A percentile compares a stretch with the other conserved stretches of the same genome.
Evolutionary conservation across 768 basidiomycete species (phyloP).

Genomic region (Pleurotus platypus): DNA sequence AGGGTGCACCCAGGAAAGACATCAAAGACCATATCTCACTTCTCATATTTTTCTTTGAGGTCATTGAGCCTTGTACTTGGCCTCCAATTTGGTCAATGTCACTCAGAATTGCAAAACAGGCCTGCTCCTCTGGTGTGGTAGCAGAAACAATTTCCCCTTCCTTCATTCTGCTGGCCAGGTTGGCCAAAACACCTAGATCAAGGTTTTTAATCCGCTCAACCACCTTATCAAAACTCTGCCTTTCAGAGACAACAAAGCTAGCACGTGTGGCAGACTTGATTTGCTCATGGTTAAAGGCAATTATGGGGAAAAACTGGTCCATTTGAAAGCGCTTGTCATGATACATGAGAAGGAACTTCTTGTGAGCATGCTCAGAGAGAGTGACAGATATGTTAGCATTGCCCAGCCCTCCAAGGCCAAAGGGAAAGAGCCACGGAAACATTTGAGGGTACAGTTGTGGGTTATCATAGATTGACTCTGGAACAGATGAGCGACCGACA

Average conservation of each 20-base stretch:
- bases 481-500: conserved; percentile 18
- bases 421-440: conserved; percentile 42
- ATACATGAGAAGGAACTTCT: conserved; percentile 25
- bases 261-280: conserved; percentile 17
- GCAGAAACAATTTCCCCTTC: conserved; percentile 14
- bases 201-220: conserved; percentile 10
- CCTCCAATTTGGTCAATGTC: conserved; percentile 19
- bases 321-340: conserved; percentile 32
- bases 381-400: not conserved
- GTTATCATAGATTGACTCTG: conserved; percentile 27
- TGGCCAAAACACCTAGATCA: conserved; percentile 10
- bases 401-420: conserved; percentile 13
- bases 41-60: conserved; percentile 18
- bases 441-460: conserved; percentile 32
- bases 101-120: conserved; percentile 15
- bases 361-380: conserved; percentile 18
- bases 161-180: conserved; percentile 4
- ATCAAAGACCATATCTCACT: conserved; percentile 22
- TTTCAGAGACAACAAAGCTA: conserved; percentile 18
- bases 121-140: conserved; percentile 15
- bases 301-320: conserved; percentile 26
- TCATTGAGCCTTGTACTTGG: conserved; percentile 17
- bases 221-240: conserved; percentile 14
- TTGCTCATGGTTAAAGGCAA: conserved; percentile 29
- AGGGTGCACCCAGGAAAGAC: conserved; percentile 16